phyloP scores from a whole-genome alignment of 106 monocot species.

The Dendrobium chrysotoxum region DNA sequence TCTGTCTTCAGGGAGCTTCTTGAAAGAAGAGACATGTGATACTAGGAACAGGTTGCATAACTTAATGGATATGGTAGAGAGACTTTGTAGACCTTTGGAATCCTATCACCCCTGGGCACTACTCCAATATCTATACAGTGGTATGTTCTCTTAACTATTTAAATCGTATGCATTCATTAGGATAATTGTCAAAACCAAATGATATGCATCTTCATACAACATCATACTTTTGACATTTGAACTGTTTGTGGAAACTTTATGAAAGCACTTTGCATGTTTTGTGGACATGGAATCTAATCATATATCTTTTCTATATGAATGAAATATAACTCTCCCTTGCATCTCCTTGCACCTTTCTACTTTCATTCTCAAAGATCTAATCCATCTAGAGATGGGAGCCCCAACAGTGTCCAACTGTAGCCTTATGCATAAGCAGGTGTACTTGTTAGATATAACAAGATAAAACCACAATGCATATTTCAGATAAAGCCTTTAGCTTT shows the following conservation, averaged over 20 bases:
- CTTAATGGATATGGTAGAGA: slow-evolving; percentile 43
- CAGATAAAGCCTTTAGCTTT: neutral
- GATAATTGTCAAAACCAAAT: neutral
- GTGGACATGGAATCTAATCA: neutral
- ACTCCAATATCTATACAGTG: slow-evolving; percentile 69
- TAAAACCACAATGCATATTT: neutral
- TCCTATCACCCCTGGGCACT: slow-evolving; percentile 72
- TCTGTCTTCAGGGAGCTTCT: slow-evolving; percentile 8
- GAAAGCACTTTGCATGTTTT: neutral
- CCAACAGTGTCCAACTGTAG: neutral
- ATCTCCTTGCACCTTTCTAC: neutral
- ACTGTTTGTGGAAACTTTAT: neutral
- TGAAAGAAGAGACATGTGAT: slow-evolving; percentile 15
- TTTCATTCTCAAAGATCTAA: neutral
- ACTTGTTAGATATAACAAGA: too few species aligned
- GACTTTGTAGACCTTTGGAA: slow-evolving; percentile 33
- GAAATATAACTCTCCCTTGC: neutral
- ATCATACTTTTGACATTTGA: neutral
- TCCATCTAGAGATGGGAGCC: neutral
- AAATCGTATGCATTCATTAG: neutral
- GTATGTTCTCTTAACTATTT: slow-evolving; percentile 27
- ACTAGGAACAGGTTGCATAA: slow-evolving; percentile 13
- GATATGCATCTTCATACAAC: neutral
- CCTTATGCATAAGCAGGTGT: neutral
- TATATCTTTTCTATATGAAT: neutral